Base-by-base conservation (phyloP, 495 filamentous ascomycete genomes). In the Achaetomiella virescens region DNA sequence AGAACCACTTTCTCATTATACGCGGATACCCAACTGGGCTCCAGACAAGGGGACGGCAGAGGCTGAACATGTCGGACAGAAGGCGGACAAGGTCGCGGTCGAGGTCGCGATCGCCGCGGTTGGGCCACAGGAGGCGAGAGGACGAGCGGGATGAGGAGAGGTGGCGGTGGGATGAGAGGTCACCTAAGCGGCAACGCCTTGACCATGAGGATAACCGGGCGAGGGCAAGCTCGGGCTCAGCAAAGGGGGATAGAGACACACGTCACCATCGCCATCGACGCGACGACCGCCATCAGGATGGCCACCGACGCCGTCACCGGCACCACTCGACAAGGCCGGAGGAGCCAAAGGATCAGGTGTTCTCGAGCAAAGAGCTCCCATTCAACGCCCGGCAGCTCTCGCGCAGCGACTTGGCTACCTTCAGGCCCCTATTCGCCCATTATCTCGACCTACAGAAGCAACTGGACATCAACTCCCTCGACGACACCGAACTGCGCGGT, bases 391-490 rank as follows among this genome's bases (percentile, higher is more conserved):
- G 79, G 24, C 73, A 76, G 40, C 78, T 97, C 6, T 78, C 78
- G 1, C 87, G 86, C 55, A 73, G 73, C 44, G 88, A 95, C 62
- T 72, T 86, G 17, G 68, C 75, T 4, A 52, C 64, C 1, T 88
- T 87, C 61, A 76, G 77, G 57, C 79, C 87, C 0, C 79, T 97
- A 63, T 90, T 98, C 54, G 88, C 82, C 22, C 77, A 86, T 60
- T 98, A 97, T 65, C 77, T 98, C 24, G 89, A 96, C 61, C 83
- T 96, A 15, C 92, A 97, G 65, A 97, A 98, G 70, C 72, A 81
- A 10, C 66, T 88, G 3, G 60, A 78, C 24, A 69, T 97, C 0
- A 75, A 81, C 21, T 78, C 82, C 2, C 65, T 98, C 38, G 72
- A 76, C 37, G 83, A 86, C 51, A 73, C 80, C 14, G 92, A 97